Evolutionary conservation across 345 rosid species (phyloP).

Genomic region (Citropsis articulata): DNA sequence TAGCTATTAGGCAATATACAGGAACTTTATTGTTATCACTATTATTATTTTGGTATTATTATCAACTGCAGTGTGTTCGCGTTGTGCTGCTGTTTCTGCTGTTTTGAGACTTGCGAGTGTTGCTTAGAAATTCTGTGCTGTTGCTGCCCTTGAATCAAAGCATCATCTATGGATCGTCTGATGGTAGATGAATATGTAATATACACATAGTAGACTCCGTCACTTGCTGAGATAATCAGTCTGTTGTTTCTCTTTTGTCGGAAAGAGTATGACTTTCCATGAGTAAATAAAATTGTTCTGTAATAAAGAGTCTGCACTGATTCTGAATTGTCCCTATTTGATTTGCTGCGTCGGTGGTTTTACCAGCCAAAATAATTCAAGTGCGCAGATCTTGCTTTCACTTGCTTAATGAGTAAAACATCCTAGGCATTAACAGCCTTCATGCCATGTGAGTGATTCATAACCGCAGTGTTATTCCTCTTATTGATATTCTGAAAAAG

Average conservation of each 20-base stretch:
- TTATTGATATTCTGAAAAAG: neutral
- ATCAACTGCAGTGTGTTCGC: slow-evolving; percentile 30
- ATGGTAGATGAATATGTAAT: too few relatives aligned
- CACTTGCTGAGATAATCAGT: neutral
- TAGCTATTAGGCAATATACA: too few relatives aligned
- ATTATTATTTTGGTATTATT: neutral
- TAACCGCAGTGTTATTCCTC: neutral
- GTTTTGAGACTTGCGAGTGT: slow-evolving; percentile 36
- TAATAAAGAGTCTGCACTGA: neutral
- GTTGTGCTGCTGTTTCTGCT: slow-evolving; percentile 46
- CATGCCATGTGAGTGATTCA: neutral
- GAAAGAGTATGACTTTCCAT: neutral
- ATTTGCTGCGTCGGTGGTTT: neutral
- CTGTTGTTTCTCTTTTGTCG: neutral
- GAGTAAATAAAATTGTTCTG: neutral
- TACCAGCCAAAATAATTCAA: neutral
- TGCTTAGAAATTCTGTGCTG: slow-evolving; percentile 34
- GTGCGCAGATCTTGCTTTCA: neutral
- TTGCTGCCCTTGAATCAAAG: slow-evolving; percentile 12
- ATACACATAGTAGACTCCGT: too few relatives aligned
- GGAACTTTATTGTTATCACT: neutral
- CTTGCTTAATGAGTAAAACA: too few relatives aligned
- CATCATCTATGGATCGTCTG: neutral
- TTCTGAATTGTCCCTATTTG: neutral
- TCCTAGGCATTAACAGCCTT: too few relatives aligned